phyloP scores from a whole-genome alignment of 2,329 filamentous ascomycete species.

The Ceratocystis huliohia region DNA sequence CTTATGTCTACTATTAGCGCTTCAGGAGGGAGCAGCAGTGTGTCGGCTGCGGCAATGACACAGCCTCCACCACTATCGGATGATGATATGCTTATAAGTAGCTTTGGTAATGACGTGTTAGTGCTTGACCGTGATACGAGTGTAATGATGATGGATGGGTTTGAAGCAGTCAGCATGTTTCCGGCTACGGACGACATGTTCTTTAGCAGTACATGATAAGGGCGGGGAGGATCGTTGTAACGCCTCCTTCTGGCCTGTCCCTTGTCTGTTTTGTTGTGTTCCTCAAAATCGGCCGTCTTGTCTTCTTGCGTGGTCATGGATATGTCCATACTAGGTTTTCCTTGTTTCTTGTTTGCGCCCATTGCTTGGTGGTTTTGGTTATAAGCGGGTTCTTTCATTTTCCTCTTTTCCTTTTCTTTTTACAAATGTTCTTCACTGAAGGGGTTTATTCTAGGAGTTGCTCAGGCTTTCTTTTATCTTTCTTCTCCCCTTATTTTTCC shows the following conservation, averaged over 20 bases:
- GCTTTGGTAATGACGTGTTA: slow-evolving; percentile 34
- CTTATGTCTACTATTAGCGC: slow-evolving; percentile 26
- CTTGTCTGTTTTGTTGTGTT: not conserved
- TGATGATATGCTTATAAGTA: slow-evolving; percentile 36
- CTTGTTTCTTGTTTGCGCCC: not conserved
- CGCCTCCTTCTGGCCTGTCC: not conserved
- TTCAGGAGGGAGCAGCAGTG: slow-evolving; percentile 25
- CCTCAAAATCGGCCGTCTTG: slow-evolving; percentile 4
- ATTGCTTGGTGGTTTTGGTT: slow-evolving; percentile 4
- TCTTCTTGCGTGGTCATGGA: not conserved
- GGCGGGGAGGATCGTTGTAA: not conserved
- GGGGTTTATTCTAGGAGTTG: slow-evolving; percentile 1
- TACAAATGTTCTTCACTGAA: not conserved
- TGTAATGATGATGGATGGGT: slow-evolving; percentile 42
- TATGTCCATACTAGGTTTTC: not conserved
- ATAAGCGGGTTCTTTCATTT: slow-evolving; percentile 4
- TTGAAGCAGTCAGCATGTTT: slow-evolving; percentile 40
- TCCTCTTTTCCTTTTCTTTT: not conserved
- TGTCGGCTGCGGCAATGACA: not conserved
- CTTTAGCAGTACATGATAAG: slow-evolving; percentile 32
- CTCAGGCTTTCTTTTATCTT: slow-evolving; percentile 1
- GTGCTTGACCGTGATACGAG: slow-evolving; percentile 36
- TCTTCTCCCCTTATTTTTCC: not conserved
- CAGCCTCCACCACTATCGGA: slow-evolving; percentile 3
- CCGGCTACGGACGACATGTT: slow-evolving; percentile 40